Evolutionary conservation across 2,329 filamentous ascomycete species (phyloP), one percentile per base, ranked within the genome.

Genomic region (Daldinia sp.): DNA sequence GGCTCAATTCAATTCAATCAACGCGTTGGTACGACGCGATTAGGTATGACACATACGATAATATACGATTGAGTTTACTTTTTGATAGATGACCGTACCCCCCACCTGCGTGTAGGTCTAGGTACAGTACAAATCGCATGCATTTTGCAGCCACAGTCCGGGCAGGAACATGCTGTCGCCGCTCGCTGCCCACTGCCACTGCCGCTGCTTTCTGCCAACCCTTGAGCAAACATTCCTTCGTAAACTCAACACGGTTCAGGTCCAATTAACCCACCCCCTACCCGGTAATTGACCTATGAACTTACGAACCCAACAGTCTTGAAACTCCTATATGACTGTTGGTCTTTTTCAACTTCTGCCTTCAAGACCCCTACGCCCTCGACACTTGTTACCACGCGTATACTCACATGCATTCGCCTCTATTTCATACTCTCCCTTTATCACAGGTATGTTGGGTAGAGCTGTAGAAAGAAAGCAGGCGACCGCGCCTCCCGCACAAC

Each of bases 401-500:
- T 53, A 60, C 54, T 61, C 66, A 27, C 52, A 66, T 68, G 60
- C 51, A 51, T 64, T 63, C 30, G 50, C 53, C 1, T 55, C 48
- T 43, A 19, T 29, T 41, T 34, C 47, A 9, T 34, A 39, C 32
- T 61, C 49, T 29, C 25, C 61, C 51, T 51, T 61, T 48, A 61
- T 61, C 61, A 62, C 45, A n/a, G n/a, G n/a, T 41, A 76, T 76
- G 74, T 67, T 76, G 45, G 45, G 65, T 30, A 70, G 67, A 61
- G 73, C 74, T 15, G 70, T 65, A 25, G 70, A 72, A 37, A 70
- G 58, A 9, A 80, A 75, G 66, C 72, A 79, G 75, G 78, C 79
- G 61, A 76, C 75, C 57, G 70, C 74, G 64, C 71, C 76, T 57
- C 60, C 75, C 4, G 71, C 72, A 19, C 73, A 54, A 53, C 15